A percentile compares a stretch with the other conserved stretches of the same genome.
These are phyloP conservation scores for Trichoderma aggressivum DNA, from an alignment of 2,329 filamentous ascomycete genomes.

Conservation along the genomic window DNA sequence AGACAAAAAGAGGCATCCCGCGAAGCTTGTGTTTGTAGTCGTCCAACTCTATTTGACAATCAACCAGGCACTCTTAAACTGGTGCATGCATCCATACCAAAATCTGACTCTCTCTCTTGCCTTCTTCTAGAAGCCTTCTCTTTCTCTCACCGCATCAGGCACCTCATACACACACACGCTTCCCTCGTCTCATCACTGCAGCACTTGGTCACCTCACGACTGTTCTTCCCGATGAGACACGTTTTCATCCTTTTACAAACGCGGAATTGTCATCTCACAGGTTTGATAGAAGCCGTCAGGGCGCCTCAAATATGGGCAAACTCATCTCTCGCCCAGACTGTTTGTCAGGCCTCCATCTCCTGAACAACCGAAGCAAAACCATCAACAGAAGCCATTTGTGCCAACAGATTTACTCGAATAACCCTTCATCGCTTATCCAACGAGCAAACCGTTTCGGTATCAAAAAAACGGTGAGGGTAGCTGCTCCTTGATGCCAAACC, in stretches of 20 bases:
- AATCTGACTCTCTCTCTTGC: neutral
- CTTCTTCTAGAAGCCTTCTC: slow-evolving; percentile 8
- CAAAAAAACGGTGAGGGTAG: slow-evolving; percentile 3
- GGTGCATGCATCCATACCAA: too few relatives aligned
- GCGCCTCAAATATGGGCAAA: neutral
- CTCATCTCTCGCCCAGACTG: neutral
- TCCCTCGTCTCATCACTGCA: slow-evolving; percentile 2
- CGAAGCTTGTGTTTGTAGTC: slow-evolving; percentile 8
- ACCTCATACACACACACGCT: neutral
- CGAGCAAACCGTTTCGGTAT: slow-evolving; percentile 3
- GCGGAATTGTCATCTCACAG: slow-evolving; percentile 3
- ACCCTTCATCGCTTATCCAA: neutral
- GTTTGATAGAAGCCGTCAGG: neutral
- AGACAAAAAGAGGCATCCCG: neutral
- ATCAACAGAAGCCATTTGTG: neutral
- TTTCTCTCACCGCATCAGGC: neutral
- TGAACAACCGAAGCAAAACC: neutral
- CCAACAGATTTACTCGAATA: neutral
- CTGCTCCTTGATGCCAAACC: neutral
- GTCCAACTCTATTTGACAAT: neutral
- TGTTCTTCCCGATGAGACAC: neutral
- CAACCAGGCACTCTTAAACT: too few relatives aligned
- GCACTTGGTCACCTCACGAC: neutral
- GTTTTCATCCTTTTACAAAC: neutral
- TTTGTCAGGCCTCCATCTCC: neutral